Evolutionary conservation across 2,329 filamentous ascomycete species (phyloP).

Genomic region (Parascedosporium putredinis): DNA sequence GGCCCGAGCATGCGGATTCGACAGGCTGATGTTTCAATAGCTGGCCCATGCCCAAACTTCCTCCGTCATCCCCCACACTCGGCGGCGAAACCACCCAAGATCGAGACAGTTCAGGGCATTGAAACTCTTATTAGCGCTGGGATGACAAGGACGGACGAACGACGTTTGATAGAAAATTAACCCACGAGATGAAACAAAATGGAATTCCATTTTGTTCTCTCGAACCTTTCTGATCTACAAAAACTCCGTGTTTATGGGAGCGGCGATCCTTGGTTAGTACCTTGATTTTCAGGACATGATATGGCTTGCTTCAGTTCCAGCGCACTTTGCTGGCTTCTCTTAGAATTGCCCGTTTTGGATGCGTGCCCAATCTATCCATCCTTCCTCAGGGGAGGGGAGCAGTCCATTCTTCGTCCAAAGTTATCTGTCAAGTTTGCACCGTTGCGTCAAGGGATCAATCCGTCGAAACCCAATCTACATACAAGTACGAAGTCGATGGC

Average conservation of each 20-base stretch:
- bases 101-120: too few species aligned
- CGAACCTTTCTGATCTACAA: neutral
- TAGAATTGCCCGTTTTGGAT: too few species aligned
- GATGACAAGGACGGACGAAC: neutral
- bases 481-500: too few species aligned
- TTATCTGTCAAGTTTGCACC: too few species aligned
- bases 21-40: slow-evolving; percentile 4
- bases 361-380: too few species aligned
- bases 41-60: slow-evolving; percentile 1
- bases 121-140: too few species aligned
- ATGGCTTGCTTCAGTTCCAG: neutral
- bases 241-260: neutral
- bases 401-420: too few species aligned
- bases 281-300: too few species aligned
- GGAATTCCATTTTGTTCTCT: neutral
- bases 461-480: too few species aligned
- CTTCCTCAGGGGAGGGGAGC: too few species aligned
- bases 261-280: neutral
- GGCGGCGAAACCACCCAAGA: neutral
- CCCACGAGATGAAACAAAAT: neutral
- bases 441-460: too few species aligned
- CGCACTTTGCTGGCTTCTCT: too few species aligned
- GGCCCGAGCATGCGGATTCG: slow-evolving; percentile 7
- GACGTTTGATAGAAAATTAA: neutral
- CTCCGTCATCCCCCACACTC: neutral